A percentile compares a stretch with the other conserved stretches of the same genome.
These are phyloP conservation scores for Arthrobotrys sphaeroides DNA, from an alignment of 2,329 filamentous ascomycete genomes.

Conservation along the genomic window DNA sequence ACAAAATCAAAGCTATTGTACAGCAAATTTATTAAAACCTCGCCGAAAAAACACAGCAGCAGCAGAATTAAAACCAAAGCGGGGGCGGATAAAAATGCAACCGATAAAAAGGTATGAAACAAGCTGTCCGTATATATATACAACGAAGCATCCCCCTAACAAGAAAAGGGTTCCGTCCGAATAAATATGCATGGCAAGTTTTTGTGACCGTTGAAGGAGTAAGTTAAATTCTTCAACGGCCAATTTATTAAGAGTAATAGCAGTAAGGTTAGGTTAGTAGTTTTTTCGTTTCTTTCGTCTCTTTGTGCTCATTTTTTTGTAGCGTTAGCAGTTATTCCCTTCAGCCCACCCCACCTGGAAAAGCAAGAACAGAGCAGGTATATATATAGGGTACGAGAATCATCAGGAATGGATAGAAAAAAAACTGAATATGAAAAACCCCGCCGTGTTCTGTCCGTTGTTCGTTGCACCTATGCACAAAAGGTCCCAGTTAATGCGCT, in stretches of 20 bases:
- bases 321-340: neutral
- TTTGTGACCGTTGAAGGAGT: neutral
- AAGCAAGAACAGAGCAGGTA: neutral
- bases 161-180: neutral
- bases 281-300: conserved; percentile 8
- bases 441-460: conserved; percentile 7
- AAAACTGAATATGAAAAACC: neutral
- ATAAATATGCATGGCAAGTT: neutral
- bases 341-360: neutral
- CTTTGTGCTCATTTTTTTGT: conserved; percentile 7
- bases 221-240: neutral
- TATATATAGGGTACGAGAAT: neutral
- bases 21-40: conserved; percentile 11
- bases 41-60: neutral
- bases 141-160: conserved; percentile 6
- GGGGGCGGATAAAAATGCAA: neutral
- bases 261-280: neutral
- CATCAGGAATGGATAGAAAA: neutral
- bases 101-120: conserved; percentile 1
- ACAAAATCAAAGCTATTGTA: neutral
- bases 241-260: neutral
- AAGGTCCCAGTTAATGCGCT: conserved; percentile 21
- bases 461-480: conserved; percentile 15
- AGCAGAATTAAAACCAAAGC: neutral
- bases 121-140: conserved; percentile 13